Percentiles rank a stretch among this genome's conserved stretches.
These are phyloP conservation scores for Litsea cubeba DNA, from an alignment of 164 flowering plant species.

Conservation along the genomic window DNA sequence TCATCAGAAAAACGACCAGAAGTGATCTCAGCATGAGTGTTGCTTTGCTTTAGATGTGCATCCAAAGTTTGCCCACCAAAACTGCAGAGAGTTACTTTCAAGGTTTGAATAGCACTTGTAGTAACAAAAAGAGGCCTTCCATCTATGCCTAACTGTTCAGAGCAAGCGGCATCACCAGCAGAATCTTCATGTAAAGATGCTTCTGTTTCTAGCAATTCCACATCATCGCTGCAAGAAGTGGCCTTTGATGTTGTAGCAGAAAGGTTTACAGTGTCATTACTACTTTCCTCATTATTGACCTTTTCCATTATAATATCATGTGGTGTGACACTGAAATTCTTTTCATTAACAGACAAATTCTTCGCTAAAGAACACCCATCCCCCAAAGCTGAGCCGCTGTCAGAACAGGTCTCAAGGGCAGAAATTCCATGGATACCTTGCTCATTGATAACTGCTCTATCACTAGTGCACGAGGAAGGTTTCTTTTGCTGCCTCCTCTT, in stretches of 20 bases:
- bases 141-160: background rate
- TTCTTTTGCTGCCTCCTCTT: background rate
- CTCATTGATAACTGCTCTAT: background rate
- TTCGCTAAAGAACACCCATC: background rate
- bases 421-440: background rate
- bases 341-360: background rate
- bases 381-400: background rate
- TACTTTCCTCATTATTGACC: slow-evolving; percentile 13
- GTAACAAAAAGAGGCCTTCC: background rate
- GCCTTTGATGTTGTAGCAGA: slow-evolving; percentile 10
- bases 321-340: background rate
- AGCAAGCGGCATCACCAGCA: background rate
- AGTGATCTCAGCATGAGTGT: slow-evolving; percentile 9
- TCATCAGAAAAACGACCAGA: slow-evolving; percentile 14
- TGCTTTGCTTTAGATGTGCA: slow-evolving; percentile 2
- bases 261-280: slow-evolving; percentile 6
- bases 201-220: slow-evolving; percentile 12
- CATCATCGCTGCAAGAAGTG: slow-evolving; percentile 14
- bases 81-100: background rate
- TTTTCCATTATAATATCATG: slow-evolving; percentile 19
- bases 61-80: slow-evolving; percentile 13
- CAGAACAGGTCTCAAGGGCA: background rate
- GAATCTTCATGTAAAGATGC: slow-evolving; percentile 15
- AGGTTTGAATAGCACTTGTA: background rate
- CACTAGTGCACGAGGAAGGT: background rate